A percentile compares a stretch with the other conserved stretches of the same genome.
Evolutionary conservation across 257 asterid genomes (phyloP).

Genomic region (Ocimum tenuiflorum): DNA sequence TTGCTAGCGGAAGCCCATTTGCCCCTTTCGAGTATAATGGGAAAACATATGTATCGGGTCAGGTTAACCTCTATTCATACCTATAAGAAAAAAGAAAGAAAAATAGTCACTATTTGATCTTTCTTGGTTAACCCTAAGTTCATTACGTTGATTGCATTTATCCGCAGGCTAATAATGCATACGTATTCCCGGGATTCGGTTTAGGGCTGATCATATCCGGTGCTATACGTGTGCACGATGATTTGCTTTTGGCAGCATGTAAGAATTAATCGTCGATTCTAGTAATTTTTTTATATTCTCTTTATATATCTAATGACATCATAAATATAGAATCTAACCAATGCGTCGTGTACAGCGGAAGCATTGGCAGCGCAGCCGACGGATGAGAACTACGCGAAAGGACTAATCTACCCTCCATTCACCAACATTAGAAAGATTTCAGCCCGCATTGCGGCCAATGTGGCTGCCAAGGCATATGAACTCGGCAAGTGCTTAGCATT

Average conservation of each 20-base stretch:
- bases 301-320: background rate
- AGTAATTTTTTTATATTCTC: too few species aligned
- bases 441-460: conserved; percentile 79
- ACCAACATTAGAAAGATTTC: conserved; percentile 72
- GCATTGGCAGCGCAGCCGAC: conserved; percentile 69
- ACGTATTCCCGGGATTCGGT: conserved; percentile 92
- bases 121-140: background rate
- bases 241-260: conserved; percentile 82
- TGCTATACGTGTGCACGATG: conserved; percentile 84
- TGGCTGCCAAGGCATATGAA: conserved; percentile 90
- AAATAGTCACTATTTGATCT: background rate
- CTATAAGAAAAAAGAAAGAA: background rate
- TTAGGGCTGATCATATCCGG: conserved; percentile 90
- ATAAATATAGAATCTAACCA: background rate
- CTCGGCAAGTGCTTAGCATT: conserved; percentile 47
- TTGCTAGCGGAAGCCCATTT: conserved; percentile 94
- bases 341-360: conserved; percentile 45
- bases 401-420: conserved; percentile 84
- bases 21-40: conserved; percentile 72
- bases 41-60: conserved; percentile 59
- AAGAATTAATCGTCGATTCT: too few species aligned
- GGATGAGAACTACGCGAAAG: conserved; percentile 64
- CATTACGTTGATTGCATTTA: background rate
- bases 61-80: conserved; percentile 39
- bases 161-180: conserved; percentile 87